Conservation (phyloP, 2,329 filamentous ascomycete genomes). For the Arthrobotrys conoides region DNA sequence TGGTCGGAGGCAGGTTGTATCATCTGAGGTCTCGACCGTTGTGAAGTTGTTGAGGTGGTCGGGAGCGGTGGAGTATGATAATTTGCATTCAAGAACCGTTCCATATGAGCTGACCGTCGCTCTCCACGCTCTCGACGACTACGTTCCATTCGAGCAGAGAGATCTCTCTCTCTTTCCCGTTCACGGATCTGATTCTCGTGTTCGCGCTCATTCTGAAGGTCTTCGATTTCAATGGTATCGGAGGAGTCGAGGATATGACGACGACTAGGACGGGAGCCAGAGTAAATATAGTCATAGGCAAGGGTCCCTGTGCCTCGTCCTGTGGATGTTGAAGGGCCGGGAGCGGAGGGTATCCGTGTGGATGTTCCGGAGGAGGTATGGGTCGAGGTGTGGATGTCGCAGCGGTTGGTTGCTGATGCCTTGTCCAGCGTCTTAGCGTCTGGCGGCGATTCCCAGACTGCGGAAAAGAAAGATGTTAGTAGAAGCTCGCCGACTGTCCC, state of each 20-base stretch:
- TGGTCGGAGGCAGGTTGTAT: slow-evolving; percentile 58
- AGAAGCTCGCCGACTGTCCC: slow-evolving; percentile 1
- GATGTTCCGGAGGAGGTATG: slow-evolving; percentile 57
- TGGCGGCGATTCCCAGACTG: slow-evolving; percentile 60
- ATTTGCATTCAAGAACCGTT: slow-evolving; percentile 58
- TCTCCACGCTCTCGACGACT: slow-evolving; percentile 57
- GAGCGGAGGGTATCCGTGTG: slow-evolving; percentile 39
- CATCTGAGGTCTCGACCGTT: slow-evolving; percentile 58
- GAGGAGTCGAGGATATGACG: slow-evolving; percentile 57
- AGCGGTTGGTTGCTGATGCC: slow-evolving; percentile 55
- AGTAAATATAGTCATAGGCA: slow-evolving; percentile 58
- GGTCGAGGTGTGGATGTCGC: slow-evolving; percentile 49
- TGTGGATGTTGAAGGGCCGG: slow-evolving; percentile 38
- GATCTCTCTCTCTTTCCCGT: slow-evolving; percentile 52
- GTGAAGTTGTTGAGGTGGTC: slow-evolving; percentile 58
- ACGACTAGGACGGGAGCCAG: slow-evolving; percentile 51
- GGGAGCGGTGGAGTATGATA: slow-evolving; percentile 58
- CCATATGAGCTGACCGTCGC: slow-evolving; percentile 58
- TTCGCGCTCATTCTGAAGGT: slow-evolving; percentile 59
- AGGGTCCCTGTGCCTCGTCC: slow-evolving; percentile 30
- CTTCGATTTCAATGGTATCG: slow-evolving; percentile 60
- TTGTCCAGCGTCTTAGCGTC: slow-evolving; percentile 59
- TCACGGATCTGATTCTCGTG: slow-evolving; percentile 60
- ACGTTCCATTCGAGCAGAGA: slow-evolving; percentile 58
- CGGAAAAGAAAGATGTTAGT: slow-evolving; percentile 17